Evolutionary conservation across 1,284 basidiomycete species (phyloP).

Genomic region (Puccinia hordei): DNA sequence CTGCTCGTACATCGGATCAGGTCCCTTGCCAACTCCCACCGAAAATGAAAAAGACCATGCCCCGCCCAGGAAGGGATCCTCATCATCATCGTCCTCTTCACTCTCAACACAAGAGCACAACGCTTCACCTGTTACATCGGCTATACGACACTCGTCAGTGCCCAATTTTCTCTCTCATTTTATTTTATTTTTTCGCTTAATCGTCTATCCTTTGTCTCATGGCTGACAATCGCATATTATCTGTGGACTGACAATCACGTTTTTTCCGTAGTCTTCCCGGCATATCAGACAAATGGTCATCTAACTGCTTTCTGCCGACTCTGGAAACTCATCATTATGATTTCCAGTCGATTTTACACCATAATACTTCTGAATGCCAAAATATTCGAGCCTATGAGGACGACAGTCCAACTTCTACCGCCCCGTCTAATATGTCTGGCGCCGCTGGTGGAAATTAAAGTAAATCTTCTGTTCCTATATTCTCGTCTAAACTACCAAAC

Average conservation of each 20-base stretch:
- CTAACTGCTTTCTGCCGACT: conserved; percentile 12
- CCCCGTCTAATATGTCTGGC: conserved; percentile 31
- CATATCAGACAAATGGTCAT: neutral
- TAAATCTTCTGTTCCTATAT: neutral
- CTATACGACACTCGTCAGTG: conserved; percentile 15
- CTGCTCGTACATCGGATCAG: neutral
- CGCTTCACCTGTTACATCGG: conserved; percentile 20
- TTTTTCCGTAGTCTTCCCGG: neutral
- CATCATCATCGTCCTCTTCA: conserved; percentile 34
- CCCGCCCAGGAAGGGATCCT: conserved; percentile 19
- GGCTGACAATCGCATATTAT: neutral
- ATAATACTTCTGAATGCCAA: conserved; percentile 3
- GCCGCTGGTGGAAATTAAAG: conserved; percentile 5
- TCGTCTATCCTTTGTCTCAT: neutral
- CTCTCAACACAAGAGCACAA: conserved; percentile 31
- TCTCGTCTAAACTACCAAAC: neutral
- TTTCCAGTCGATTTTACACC: conserved; percentile 3
- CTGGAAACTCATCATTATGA: conserved; percentile 17
- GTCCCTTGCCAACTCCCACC: neutral
- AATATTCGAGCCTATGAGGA: conserved; percentile 1
- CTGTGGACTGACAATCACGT: neutral
- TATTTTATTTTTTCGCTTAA: neutral
- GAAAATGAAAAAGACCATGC: neutral
- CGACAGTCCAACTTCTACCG: conserved; percentile 37
- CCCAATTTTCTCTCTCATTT: neutral